Base-by-base conservation (phyloP, 106 monocot species). In the Acanthochlamys bracteata region DNA sequence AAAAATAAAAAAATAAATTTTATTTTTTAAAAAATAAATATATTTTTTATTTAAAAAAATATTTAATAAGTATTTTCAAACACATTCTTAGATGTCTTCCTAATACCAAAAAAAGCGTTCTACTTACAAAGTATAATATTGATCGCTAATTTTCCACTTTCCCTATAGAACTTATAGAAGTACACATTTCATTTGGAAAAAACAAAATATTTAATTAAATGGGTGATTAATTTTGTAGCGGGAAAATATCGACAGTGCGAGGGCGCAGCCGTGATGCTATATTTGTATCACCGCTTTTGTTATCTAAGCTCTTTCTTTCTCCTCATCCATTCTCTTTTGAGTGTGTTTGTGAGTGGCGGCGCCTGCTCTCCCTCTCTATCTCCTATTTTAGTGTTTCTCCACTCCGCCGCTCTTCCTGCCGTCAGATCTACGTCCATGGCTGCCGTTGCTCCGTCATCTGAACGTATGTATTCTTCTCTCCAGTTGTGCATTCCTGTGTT, bases 391-490 rank as follows among this genome's bases (percentile, higher is more conserved):
- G 74, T 72, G 67, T 78, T 68, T 61, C 53, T 33, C 33, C 33
- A 33, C 42, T 57, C 69, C 41, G 7, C 19, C 40, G 12, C 21
- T 7, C 13, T 42, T 53, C 42, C 54, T 42, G 0, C 24, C 26
- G n/a, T 22, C 41, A n/a, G 15, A 39, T 41, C 33, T 72, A 60
- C 10, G 23, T 27, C 25, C 39, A 79, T 79, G 79, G 74, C 79
- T 42, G 51, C 79, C 53, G 79, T 61, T 17, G 55, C 74, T 41
- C 59, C 73, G 0, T 40, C 69, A 0, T 57, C 79, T 70, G 79
- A 79, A 12, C 55, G 79, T 79, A 79, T 79, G 79, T 79, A 79
- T 79, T 66, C 73, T 74, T 60, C 24, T 49, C 41, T 66, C 14
- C 10, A 43, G 3, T 0, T 24, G 19, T 21, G 26, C 16, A 12